A percentile compares a stretch with the other conserved stretches of the same genome.
phyloP scores from a whole-genome alignment of 257 asterid species.

The Solanum chiquidenum region DNA sequence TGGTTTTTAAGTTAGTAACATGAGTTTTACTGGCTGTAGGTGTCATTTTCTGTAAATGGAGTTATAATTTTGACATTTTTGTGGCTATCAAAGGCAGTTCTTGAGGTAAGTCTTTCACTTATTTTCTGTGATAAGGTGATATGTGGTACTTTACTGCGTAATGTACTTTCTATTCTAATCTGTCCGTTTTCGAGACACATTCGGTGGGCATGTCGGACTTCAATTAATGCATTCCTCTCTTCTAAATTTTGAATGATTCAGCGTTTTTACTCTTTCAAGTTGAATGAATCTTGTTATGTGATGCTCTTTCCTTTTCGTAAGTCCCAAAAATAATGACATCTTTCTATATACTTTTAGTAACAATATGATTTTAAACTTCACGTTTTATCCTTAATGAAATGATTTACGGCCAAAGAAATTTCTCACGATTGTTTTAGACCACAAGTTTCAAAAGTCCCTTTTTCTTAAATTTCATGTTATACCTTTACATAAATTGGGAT shows the following conservation, averaged over 20 bases:
- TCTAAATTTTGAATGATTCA: background rate
- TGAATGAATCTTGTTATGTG: background rate
- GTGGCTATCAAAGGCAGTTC: slow-evolving; percentile 88
- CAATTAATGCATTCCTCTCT: background rate
- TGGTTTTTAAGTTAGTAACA: background rate
- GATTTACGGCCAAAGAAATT: background rate
- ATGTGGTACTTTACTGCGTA: background rate
- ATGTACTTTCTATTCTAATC: background rate
- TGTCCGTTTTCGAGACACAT: background rate
- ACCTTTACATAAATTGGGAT: background rate
- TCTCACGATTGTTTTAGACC: background rate
- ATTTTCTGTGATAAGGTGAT: background rate
- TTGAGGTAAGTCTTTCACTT: slow-evolving; percentile 40
- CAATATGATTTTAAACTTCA: background rate
- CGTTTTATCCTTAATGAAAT: background rate
- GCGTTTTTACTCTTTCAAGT: background rate
- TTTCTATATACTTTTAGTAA: background rate
- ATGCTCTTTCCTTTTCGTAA: background rate
- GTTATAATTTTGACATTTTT: slow-evolving; percentile 65
- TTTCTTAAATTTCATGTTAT: background rate
- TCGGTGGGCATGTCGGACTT: background rate
- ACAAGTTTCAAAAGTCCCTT: background rate
- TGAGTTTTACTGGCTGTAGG: slow-evolving; percentile 33
- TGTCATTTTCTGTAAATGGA: slow-evolving; percentile 86
- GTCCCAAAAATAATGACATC: background rate